Conservation (phyloP, 495 filamentous ascomycete genomes). For the Penicillium riverlandense region DNA sequence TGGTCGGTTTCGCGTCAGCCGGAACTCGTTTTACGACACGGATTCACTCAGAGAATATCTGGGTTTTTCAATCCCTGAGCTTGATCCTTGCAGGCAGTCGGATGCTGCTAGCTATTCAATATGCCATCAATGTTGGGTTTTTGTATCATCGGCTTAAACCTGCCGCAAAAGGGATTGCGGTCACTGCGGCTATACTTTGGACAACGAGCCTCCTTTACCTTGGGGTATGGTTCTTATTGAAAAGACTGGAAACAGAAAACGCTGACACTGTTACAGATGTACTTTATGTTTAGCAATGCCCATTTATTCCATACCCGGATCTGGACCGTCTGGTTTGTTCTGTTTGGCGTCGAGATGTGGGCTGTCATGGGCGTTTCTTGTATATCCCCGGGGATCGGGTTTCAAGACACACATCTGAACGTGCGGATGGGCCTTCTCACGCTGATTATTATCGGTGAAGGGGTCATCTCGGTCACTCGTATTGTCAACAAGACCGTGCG, state of each 20-base stretch:
- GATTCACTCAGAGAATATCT: conserved; percentile 35
- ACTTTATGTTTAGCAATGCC: conserved; percentile 26
- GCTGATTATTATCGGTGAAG: conserved; percentile 64
- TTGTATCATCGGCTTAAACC: conserved; percentile 29
- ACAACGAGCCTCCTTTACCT: conserved; percentile 40
- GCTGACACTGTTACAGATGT: conserved; percentile 18
- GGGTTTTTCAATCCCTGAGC: conserved; percentile 39
- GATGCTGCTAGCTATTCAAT: conserved; percentile 50
- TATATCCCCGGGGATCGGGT: conserved; percentile 47
- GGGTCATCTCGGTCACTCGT: conserved; percentile 47
- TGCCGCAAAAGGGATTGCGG: conserved; percentile 23
- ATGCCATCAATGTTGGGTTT: conserved; percentile 41
- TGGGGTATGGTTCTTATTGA: conserved; percentile 28
- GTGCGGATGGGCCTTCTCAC: conserved; percentile 61
- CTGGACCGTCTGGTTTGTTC: conserved; percentile 55
- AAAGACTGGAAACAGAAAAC: too few relatives aligned
- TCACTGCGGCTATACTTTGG: conserved; percentile 37
- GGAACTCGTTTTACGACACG: conserved; percentile 47
- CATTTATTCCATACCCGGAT: conserved; percentile 21
- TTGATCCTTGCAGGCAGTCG: conserved; percentile 55
- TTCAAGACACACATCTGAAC: conserved; percentile 59
- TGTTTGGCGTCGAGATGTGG: conserved; percentile 48
- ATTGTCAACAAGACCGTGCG: conserved; percentile 50
- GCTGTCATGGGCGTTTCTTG: conserved; percentile 48
- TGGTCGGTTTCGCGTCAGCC: conserved; percentile 58